Conservation (phyloP, 305 asterid species). For the Solanum hybrid region DNA sequence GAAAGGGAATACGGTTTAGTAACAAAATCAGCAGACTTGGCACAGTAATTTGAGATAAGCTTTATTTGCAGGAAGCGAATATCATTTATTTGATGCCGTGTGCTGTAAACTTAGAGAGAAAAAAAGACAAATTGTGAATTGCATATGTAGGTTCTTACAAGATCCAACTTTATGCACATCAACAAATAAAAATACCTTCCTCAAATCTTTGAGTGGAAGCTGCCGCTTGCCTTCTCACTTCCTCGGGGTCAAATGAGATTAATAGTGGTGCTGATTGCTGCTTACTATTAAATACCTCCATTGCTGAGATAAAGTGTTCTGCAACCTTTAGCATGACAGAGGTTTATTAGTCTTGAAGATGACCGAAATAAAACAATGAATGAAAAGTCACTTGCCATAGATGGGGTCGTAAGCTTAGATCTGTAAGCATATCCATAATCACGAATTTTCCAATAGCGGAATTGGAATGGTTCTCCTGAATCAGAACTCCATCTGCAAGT, state of each 20-base stretch:
- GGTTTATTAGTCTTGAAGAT: background rate
- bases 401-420: conserved; percentile 70
- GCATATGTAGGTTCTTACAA: background rate
- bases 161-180: background rate
- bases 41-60: background rate
- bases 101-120: background rate
- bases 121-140: background rate
- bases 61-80: background rate
- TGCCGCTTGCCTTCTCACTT: conserved; percentile 83
- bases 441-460: conserved; percentile 81
- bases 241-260: conserved; percentile 68
- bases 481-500: conserved; percentile 47
- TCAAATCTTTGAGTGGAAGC: conserved; percentile 83
- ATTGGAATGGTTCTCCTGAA: conserved; percentile 40
- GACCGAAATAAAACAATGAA: background rate
- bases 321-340: conserved; percentile 45
- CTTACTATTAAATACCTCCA: conserved; percentile 55
- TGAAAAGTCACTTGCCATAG: conserved; percentile 44
- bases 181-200: conserved; percentile 41
- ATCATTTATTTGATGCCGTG: background rate
- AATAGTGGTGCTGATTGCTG: conserved; percentile 58
- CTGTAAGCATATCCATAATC: conserved; percentile 95
- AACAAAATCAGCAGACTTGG: background rate
- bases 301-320: conserved; percentile 67
- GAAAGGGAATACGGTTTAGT: background rate